These are phyloP conservation scores for Gilbertella persicaria DNA, from an alignment of 371 early-diverging fungal genomes.

Conservation along the genomic window DNA sequence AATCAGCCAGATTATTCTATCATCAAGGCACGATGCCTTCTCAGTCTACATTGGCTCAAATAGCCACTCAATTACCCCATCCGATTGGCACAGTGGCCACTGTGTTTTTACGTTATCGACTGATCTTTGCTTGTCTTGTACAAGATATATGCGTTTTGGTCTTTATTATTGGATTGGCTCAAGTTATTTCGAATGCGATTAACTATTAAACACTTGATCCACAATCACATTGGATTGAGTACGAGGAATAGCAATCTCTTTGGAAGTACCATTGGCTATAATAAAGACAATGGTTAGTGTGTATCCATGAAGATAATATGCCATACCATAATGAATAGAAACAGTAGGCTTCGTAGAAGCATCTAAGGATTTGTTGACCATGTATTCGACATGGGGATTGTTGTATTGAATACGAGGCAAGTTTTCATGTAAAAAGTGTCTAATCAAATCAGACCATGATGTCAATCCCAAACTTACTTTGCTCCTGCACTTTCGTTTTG, in stretches of 20 bases:
- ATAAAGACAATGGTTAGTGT: not conserved
- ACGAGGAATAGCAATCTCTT: conserved; percentile 52
- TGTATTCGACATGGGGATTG: conserved; percentile 57
- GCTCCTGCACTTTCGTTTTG: conserved; percentile 60
- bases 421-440: conserved; percentile 63
- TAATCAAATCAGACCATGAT: conserved; percentile 8
- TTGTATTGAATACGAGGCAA: conserved; percentile 66
- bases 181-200: conserved; percentile 28
- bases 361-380: conserved; percentile 51
- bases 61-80: conserved; percentile 55
- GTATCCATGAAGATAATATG: not conserved
- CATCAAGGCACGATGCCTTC: conserved; percentile 52
- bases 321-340: conserved; percentile 61
- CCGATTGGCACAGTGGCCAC: conserved; percentile 52
- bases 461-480: conserved; percentile 40
- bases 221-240: conserved; percentile 54
- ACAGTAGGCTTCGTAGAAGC: conserved; percentile 49
- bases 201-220: conserved; percentile 47
- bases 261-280: conserved; percentile 44
- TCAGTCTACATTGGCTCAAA: conserved; percentile 40
- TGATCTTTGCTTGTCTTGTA: conserved; percentile 58
- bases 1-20: conserved; percentile 53
- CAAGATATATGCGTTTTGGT: conserved; percentile 59
- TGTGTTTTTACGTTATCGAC: conserved; percentile 58
- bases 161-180: conserved; percentile 57